Base-by-base conservation (phyloP, 768 basidiomycete genomes). In the Mycena capillaripes region DNA sequence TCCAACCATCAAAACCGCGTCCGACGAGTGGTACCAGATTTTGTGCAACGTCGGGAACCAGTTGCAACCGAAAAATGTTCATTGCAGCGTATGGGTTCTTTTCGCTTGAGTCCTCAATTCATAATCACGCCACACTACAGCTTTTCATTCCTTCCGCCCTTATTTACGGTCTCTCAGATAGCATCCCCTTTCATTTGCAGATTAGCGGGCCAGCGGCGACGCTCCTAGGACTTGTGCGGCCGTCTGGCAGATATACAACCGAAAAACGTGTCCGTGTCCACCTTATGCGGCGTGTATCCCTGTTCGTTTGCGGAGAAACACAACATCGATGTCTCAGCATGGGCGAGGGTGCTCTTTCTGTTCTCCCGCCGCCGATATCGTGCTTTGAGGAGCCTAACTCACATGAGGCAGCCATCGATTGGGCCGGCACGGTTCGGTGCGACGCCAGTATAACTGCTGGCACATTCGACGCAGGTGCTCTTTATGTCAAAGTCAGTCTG, bases 1-100 rank as follows among this genome's bases (percentile, higher is more conserved):
- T 55, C 78, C 81, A 5, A 83, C 84, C 3, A 73, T 87, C 56
- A 88, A 88, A 72, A 73, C 79, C 0, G 78, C 81, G 1, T 86
- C 86, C 2, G 87, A 87, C 69, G 86, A 88, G 65, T 87, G 87
- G 87, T 27, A 77, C 61, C 81, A 87, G 73, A 71, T 84, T 36
- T 7, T 79, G 72, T 40, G 81, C 78, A 27, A 74, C 72, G 19
- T 70, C 82, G 73, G 55, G 66, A 61, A 69, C 57, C 48, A 69
- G 16, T 79, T 82, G 3, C 61, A 58, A 4, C 60, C 82, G 53
- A 60, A 75, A n/a, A 78, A 80, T 21, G 72, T 80, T 6, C 79
- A 86, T 69, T 84, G 84, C 74, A 80, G 82, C 40, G 86, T 86
- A 62, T 75, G 82, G 58, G 12, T 61, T n/a, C 19, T 32, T 23